phyloP scores from a whole-genome alignment of 208 protist species.

The Porcisia hertigi region DNA sequence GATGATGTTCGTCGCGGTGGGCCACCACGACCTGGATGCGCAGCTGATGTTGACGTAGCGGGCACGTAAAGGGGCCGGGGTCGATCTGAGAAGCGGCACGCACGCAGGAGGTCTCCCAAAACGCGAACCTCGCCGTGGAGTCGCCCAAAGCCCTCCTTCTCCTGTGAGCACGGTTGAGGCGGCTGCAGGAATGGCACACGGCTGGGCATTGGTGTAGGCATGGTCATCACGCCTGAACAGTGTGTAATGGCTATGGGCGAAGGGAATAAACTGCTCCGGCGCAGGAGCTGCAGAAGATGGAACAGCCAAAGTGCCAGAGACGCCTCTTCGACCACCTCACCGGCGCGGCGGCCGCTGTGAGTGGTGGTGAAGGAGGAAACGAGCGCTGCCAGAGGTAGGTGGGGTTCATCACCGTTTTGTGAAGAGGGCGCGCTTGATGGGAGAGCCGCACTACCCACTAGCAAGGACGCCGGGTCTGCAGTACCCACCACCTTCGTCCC shows the following conservation, averaged over 20 bases:
- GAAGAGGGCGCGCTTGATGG: neutral
- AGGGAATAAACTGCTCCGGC: neutral
- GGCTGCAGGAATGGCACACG: neutral
- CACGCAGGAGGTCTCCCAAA: conserved; percentile 12
- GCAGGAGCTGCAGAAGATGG: conserved; percentile 24
- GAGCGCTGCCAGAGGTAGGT: neutral
- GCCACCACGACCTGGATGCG: neutral
- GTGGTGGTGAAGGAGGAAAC: neutral
- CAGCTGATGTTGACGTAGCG: neutral
- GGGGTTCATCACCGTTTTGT: neutral
- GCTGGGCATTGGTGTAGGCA: neutral
- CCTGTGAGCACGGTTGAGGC: neutral
- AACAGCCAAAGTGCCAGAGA: conserved; percentile 9
- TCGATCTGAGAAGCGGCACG: neutral
- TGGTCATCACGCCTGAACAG: neutral
- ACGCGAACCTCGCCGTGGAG: conserved; percentile 10
- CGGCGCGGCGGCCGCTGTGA: neutral
- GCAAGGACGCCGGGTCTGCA: neutral
- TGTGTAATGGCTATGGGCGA: neutral
- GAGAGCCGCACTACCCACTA: neutral
- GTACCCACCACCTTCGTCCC: neutral
- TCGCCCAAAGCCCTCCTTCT: neutral
- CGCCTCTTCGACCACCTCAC: neutral
- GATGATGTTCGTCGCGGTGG: neutral
- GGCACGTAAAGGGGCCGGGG: neutral